phyloP scores from a whole-genome alignment of 2,329 filamentous ascomycete genomes.

The Phaeophleospora eucalypticola region DNA sequence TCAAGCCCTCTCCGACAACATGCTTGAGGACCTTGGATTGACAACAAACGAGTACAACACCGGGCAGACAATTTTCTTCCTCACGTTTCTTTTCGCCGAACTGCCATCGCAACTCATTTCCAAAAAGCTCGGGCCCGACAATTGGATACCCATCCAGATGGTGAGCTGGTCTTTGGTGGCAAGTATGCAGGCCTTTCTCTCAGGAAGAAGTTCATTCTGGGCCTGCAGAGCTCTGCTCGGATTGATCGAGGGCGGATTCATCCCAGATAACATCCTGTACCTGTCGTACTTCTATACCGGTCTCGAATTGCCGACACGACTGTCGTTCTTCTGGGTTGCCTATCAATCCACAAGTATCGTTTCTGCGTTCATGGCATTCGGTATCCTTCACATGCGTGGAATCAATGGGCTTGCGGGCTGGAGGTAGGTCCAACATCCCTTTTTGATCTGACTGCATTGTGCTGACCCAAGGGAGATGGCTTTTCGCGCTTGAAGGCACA shows the following conservation, averaged over 20 bases:
- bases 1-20: constrained; percentile 60
- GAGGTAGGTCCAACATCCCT: constrained; percentile 33
- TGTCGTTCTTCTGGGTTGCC: constrained; percentile 69
- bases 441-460: constrained; percentile 54
- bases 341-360: constrained; percentile 56
- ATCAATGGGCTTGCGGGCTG: constrained; percentile 50
- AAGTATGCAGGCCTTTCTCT: constrained; percentile 32
- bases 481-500: constrained; percentile 56
- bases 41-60: constrained; percentile 49
- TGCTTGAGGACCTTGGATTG: constrained; percentile 51
- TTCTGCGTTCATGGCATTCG: constrained; percentile 55
- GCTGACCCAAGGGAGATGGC: constrained; percentile 41
- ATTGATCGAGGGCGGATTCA: constrained; percentile 45
- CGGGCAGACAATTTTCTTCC: constrained; percentile 60
- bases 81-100: constrained; percentile 66
- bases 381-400: constrained; percentile 44
- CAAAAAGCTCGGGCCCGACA: constrained; percentile 44
- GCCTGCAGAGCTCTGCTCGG: constrained; percentile 40
- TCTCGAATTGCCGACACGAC: constrained; percentile 62
- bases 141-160: constrained; percentile 42
- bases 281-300: constrained; percentile 70
- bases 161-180: constrained; percentile 43
- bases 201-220: constrained; percentile 36
- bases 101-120: constrained; percentile 38
- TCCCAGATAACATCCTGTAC: constrained; percentile 56